These are phyloP conservation scores for Aspergillus melleus DNA, from an alignment of 2,329 filamentous ascomycete species.

Conservation along the genomic window DNA sequence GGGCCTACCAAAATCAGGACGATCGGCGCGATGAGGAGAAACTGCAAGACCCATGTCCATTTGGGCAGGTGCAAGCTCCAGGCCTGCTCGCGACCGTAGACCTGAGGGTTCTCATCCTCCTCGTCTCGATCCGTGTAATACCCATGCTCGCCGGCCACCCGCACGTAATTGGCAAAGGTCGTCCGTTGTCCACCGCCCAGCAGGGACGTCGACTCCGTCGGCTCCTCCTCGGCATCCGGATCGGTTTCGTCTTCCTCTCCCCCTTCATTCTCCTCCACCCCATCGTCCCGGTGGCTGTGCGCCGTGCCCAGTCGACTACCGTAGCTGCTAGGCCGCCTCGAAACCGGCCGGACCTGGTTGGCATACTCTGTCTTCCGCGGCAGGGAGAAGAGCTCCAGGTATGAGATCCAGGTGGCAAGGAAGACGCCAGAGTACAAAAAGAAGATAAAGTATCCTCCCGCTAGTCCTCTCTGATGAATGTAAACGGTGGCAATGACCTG, in stretches of 20 bases:
- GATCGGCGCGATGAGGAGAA: conserved; percentile 76
- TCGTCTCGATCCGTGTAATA: conserved; percentile 29
- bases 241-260: conserved; percentile 32
- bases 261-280: conserved; percentile 14
- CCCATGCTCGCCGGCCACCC: conserved; percentile 31
- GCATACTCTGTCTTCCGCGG: conserved; percentile 71
- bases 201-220: conserved; percentile 59
- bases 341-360: conserved; percentile 52
- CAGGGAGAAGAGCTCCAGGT: conserved; percentile 78
- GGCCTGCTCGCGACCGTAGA: conserved; percentile 72
- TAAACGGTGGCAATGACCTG: conserved; percentile 72
- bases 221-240: conserved; percentile 37
- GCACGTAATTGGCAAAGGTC: conserved; percentile 58
- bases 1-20: conserved; percentile 76
- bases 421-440: conserved; percentile 78
- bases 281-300: conserved; percentile 42
- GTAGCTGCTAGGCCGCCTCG: conserved; percentile 36
- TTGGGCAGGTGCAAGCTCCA: conserved; percentile 80
- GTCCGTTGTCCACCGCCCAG: conserved; percentile 51
- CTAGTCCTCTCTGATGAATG: conserved; percentile 72
- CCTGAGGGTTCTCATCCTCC: conserved; percentile 32
- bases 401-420: conserved; percentile 69
- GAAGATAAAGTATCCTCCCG: conserved; percentile 76
- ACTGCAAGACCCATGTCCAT: conserved; percentile 87
- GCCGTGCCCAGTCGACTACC: conserved; percentile 46